Percentiles rank a stretch among this genome's conserved stretches.
Conservation (phyloP, 2,329 filamentous ascomycete genomes). For the Aureobasidium sp. region DNA sequence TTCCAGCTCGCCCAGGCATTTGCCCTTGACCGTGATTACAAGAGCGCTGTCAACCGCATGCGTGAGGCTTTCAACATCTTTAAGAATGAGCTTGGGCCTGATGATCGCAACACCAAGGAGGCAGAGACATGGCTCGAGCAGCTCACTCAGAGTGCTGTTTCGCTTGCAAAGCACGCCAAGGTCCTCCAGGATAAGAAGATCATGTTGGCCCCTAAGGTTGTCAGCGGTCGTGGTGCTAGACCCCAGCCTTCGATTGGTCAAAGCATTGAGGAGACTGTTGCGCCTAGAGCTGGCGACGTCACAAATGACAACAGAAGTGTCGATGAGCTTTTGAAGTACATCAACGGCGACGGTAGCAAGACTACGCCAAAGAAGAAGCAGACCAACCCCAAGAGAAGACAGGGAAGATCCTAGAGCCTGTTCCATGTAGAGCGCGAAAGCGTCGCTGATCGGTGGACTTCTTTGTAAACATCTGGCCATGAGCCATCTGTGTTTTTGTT, state of each 20-base stretch:
- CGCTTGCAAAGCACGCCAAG: slow-evolving; percentile 88
- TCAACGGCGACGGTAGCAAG: slow-evolving; percentile 60
- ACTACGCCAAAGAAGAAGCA: slow-evolving; percentile 39
- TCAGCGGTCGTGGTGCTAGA: slow-evolving; percentile 45
- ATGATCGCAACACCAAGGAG: slow-evolving; percentile 97
- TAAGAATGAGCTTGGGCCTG: slow-evolving; percentile 72
- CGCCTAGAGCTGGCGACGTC: slow-evolving; percentile 5
- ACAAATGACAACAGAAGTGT: slow-evolving; percentile 56
- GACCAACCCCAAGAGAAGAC: slow-evolving; percentile 37
- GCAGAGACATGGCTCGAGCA: slow-evolving; percentile 95
- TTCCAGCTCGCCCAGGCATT: slow-evolving; percentile 97
- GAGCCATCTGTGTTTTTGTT: slow-evolving; percentile 5
- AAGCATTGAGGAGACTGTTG: slow-evolving; percentile 22
- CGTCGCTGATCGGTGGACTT: neutral
- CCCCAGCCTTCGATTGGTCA: slow-evolving; percentile 59
- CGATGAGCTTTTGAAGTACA: slow-evolving; percentile 89
- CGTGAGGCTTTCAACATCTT: slow-evolving; percentile 96
- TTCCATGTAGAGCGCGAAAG: neutral
- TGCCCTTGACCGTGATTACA: slow-evolving; percentile 90
- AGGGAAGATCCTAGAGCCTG: slow-evolving; percentile 5
- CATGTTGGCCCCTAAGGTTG: slow-evolving; percentile 43
- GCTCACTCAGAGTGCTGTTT: slow-evolving; percentile 90
- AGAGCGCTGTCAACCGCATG: slow-evolving; percentile 87
- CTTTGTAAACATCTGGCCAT: neutral
- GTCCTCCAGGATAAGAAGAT: slow-evolving; percentile 61